Base-by-base conservation (phyloP, 1,284 basidiomycete genomes). In the Cryptococcus sp. region DNA sequence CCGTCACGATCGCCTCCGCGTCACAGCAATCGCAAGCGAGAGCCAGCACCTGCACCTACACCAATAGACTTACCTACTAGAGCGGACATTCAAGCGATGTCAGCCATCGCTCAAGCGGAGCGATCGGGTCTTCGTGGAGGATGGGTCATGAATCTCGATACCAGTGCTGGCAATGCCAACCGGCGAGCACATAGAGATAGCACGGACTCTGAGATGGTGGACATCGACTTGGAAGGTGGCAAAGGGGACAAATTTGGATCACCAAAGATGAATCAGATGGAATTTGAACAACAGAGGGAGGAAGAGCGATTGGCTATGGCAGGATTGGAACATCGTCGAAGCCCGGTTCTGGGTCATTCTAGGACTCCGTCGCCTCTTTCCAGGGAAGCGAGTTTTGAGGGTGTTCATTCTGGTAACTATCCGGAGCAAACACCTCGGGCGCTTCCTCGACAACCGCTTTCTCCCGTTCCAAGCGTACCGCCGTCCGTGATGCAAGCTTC, bases 151-250 rank as follows among this genome's bases (percentile, higher is more conserved):
- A 73, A 68, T 50, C 57, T 75, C 22, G 76, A 77, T 55, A 65
- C 70, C 0, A 63, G 61, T 27, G 56, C 57, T 20, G 66, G 62
- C 0, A 63, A 68, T 7, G 63, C 69, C 13, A 19, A 50, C 42
- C 65, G 69, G 20, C 61, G 61, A 40, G 56, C 63, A 16, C 56
- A 50, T 19, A 48, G 52, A 15, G 47, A 42, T n/a, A 47, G 50
- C 52, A 27, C 38, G n/a, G 73, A 77, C 17, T 58, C 63, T 11
- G 76, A 72, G 39, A 79, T 80, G 78, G 78, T 77, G 19, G 76
- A 79, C 60, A 78, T 79, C 54, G 79, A 80, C 62, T 69, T 80
- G 38, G 79, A 80, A 63, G 73, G 72, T 39, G 79, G 79, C 7
- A 65, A 67, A 25, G 58, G 54, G 3, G 72, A 76, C 45, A 50